These are phyloP conservation scores for Fagopyrum homotropicum DNA, from an alignment of 148 eudicot genomes.

Conservation along the genomic window DNA sequence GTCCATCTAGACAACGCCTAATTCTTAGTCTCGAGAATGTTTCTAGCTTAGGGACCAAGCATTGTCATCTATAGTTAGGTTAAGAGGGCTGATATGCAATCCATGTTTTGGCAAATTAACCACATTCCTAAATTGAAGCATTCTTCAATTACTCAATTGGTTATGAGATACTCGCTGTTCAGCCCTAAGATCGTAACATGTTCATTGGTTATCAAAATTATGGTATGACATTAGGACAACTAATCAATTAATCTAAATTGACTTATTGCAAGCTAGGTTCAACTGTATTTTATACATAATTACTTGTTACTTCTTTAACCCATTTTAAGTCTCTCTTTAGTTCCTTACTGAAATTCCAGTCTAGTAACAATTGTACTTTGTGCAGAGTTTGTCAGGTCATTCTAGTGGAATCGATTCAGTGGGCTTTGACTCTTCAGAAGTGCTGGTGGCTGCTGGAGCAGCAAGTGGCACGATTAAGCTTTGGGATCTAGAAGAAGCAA, in stretches of 20 bases:
- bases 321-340: not conserved
- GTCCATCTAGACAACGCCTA: too few relatives aligned
- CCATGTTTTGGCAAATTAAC: too few relatives aligned
- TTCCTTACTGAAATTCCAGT: not conserved
- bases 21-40: too few relatives aligned
- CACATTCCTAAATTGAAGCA: too few relatives aligned
- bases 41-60: too few relatives aligned
- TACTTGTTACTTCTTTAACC: too few relatives aligned
- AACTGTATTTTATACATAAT: not conserved
- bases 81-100: too few relatives aligned
- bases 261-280: not conserved
- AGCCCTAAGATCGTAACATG: too few relatives aligned
- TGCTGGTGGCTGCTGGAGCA: constrained; percentile 95
- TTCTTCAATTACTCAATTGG: too few relatives aligned
- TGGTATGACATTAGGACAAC: not conserved
- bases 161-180: too few relatives aligned
- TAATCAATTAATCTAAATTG: not conserved
- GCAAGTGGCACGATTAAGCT: constrained; percentile 99
- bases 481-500: constrained; percentile 99
- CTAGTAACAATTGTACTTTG: constrained; percentile 8
- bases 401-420: constrained; percentile 98
- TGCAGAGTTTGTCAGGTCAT: constrained; percentile 95
- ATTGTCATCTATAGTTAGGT: too few relatives aligned
- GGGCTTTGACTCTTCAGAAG: constrained; percentile 94
- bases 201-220: not conserved